A percentile compares a stretch with the other conserved stretches of the same genome.
Conservation (phyloP, 2,329 filamentous ascomycete species). For the Cadophora gregata region DNA sequence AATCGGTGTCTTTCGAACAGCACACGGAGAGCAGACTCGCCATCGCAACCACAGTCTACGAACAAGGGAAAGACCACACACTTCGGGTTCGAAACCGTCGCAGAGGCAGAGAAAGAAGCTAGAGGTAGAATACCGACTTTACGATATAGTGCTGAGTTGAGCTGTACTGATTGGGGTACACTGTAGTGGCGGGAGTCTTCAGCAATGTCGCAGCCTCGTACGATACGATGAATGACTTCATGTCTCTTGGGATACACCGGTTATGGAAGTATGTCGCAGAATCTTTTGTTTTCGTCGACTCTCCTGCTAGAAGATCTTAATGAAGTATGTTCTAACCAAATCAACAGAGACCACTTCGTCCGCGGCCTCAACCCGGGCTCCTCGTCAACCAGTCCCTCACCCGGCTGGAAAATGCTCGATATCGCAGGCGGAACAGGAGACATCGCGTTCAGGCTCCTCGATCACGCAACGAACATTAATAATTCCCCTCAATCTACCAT, state of each 20-base stretch:
- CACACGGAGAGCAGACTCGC: constrained; percentile 27
- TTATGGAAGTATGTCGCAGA: constrained; percentile 75
- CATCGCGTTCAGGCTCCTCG: constrained; percentile 95
- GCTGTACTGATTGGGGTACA: constrained; percentile 21
- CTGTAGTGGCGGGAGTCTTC: constrained; percentile 73
- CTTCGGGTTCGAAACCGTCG: constrained; percentile 46
- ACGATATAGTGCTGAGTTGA: background rate
- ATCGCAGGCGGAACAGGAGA: constrained; percentile 97
- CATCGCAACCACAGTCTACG: constrained; percentile 30
- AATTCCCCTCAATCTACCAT: constrained; percentile 81
- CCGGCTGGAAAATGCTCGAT: constrained; percentile 81
- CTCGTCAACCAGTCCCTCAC: constrained; percentile 50
- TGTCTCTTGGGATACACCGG: constrained; percentile 96
- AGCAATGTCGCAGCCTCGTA: constrained; percentile 89
- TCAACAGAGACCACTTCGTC: constrained; percentile 82
- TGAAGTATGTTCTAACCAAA: background rate
- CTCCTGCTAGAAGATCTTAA: no score
- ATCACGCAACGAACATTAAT: constrained; percentile 83
- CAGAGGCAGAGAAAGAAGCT: constrained; percentile 45
- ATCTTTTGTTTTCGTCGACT: background rate
- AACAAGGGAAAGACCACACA: constrained; percentile 44
- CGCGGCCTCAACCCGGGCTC: constrained; percentile 78
- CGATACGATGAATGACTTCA: constrained; percentile 98
- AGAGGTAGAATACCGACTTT: constrained; percentile 37
- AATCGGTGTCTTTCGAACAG: constrained; percentile 34